A percentile compares a stretch with the other conserved stretches of the same genome.
Evolutionary conservation across 1,284 basidiomycete species (phyloP).

Genomic region (Ganoderma multipileum): DNA sequence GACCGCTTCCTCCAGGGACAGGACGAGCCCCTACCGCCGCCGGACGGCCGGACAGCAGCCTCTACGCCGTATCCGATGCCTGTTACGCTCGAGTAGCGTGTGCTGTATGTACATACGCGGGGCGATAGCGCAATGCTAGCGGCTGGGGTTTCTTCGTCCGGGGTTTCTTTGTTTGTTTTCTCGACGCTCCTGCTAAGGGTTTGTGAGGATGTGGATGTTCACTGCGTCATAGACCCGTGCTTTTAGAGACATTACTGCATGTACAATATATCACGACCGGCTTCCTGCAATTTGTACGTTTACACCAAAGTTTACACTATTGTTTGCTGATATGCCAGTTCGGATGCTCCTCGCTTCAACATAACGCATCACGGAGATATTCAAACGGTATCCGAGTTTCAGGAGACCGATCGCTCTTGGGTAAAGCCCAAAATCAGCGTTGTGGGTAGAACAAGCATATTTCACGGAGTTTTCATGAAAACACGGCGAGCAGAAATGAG

Average conservation of each 20-base stretch:
- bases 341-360: too few relatives aligned
- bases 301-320: background rate
- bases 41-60: conserved; percentile 21
- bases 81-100: conserved; percentile 26
- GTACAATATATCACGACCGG: conserved; percentile 23
- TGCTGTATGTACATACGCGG: background rate
- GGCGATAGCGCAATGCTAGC: background rate
- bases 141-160: background rate
- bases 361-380: too few relatives aligned
- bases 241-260: conserved; percentile 29
- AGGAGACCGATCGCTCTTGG: too few relatives aligned
- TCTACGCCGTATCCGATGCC: conserved; percentile 24
- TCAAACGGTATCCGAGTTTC: too few relatives aligned
- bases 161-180: background rate
- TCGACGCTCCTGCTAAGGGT: background rate
- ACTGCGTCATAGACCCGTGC: conserved; percentile 7
- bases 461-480: too few relatives aligned
- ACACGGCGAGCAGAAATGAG: too few relatives aligned
- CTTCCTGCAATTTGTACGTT: conserved; percentile 14
- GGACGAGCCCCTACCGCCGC: conserved; percentile 15
- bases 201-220: conserved; percentile 3
- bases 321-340: too few relatives aligned
- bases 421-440: too few relatives aligned
- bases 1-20: conserved; percentile 11
- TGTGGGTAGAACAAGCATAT: too few relatives aligned